Percentiles rank a stretch among this genome's conserved stretches.
Evolutionary conservation across 169 alveolate species (phyloP).

Genomic region (Eimeria acervulina): DNA sequence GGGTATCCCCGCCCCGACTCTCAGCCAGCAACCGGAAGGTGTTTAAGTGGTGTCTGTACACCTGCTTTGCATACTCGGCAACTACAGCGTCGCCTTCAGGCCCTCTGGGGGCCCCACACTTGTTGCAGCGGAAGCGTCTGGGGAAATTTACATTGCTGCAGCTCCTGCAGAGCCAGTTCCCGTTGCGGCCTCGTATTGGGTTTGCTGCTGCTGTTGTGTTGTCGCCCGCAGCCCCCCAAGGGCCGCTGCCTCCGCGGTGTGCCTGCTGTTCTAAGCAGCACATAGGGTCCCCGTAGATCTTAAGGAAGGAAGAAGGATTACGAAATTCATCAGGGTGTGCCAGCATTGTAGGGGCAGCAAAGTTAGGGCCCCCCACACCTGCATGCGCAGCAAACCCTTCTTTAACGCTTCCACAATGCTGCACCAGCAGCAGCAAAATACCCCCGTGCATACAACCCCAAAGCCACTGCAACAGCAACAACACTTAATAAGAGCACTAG

Average conservation of each 20-base stretch:
- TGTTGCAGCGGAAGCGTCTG: constrained; percentile 89
- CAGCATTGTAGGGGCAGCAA: constrained; percentile 82
- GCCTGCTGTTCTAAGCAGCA: constrained; percentile 81
- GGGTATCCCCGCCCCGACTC: constrained; percentile 68
- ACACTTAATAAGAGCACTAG: too few relatives aligned
- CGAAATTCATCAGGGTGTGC: constrained; percentile 86
- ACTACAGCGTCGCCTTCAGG: constrained; percentile 88
- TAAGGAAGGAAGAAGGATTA: constrained; percentile 88
- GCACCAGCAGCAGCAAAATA: too few relatives aligned
- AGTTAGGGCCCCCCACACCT: constrained; percentile 83
- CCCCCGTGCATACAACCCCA: too few relatives aligned
- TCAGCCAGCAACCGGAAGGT: constrained; percentile 81
- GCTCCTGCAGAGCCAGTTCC: constrained; percentile 89
- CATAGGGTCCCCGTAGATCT: constrained; percentile 90
- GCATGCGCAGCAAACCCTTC: constrained; percentile 2
- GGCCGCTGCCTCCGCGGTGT: constrained; percentile 17
- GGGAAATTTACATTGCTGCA: constrained; percentile 90
- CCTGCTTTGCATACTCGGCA: constrained; percentile 88
- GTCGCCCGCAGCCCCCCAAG: constrained; percentile 13
- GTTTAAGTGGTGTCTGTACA: constrained; percentile 86
- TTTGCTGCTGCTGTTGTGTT: constrained; percentile 18
- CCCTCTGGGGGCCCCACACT: constrained; percentile 87
- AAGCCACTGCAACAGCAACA: too few relatives aligned
- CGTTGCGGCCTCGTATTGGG: constrained; percentile 87
- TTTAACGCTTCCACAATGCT: too few relatives aligned